Evolutionary conservation across 2,329 filamentous ascomycete genomes (phyloP).

Genomic region (Chrysosporium queenslandicum): DNA sequence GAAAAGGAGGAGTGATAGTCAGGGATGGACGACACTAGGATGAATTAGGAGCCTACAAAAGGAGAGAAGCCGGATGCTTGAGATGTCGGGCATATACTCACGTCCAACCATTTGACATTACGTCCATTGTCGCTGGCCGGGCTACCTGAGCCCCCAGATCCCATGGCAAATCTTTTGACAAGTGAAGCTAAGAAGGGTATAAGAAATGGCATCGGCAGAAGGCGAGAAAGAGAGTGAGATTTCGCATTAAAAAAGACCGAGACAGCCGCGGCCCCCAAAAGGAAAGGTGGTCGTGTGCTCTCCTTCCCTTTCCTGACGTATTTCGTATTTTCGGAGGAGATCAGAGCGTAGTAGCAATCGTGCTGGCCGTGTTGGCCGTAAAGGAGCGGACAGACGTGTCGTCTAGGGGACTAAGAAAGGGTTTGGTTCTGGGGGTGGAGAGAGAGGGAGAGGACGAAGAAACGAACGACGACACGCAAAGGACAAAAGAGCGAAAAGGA

Average conservation of each 20-base stretch:
- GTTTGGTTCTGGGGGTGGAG: too few species aligned
- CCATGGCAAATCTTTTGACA: neutral
- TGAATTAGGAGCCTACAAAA: conserved; percentile 1
- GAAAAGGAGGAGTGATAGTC: neutral
- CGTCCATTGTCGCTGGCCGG: conserved; percentile 11
- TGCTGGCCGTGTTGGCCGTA: neutral
- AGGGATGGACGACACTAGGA: neutral
- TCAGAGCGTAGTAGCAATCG: neutral
- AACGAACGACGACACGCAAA: neutral
- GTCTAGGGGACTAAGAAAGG: neutral
- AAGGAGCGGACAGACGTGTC: neutral
- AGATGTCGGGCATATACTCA: conserved; percentile 17
- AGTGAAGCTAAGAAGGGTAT: conserved; percentile 6
- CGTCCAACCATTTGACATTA: conserved; percentile 36
- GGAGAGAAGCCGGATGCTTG: neutral
- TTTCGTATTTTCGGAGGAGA: neutral
- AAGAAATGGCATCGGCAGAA: conserved; percentile 5
- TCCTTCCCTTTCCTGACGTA: neutral
- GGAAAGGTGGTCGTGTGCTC: neutral
- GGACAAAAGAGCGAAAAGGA: neutral
- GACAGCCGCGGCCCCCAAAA: neutral
- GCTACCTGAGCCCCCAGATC: neutral
- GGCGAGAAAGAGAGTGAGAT: neutral
- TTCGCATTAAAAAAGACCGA: neutral
- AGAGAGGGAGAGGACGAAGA: neutral